Evolutionary conservation across 306 rosid species (phyloP), one percentile per base, ranked within the genome.

Genomic region (Lathyrus tuberosus): DNA sequence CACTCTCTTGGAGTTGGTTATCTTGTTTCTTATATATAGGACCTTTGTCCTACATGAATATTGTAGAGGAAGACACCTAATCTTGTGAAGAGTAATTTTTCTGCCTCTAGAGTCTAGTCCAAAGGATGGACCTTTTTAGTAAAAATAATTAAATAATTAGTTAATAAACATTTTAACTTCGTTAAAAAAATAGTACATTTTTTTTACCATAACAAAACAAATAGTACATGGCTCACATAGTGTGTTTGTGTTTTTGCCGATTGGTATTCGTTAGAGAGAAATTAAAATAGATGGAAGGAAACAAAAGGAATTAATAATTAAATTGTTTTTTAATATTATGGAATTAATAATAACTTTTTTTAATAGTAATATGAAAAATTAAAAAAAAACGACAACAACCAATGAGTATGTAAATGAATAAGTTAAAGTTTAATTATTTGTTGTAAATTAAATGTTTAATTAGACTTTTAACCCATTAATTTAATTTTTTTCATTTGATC

Each of bases 11-110:
- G 18, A n/a, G 6, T 57, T 26, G 62, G 62, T 28, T 57, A 5
- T 6, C 5, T 57, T 57, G 62, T 28, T 57, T 57, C 20, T 28
- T 57, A 57, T 28, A 57, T 14, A 57, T 57, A 57, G 63, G 63
- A 57, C 41, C 63, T 57, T 30, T 28, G 40, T 26, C 40, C 40
- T 57, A 28, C 18, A 7, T 28, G 40, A 14, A n/a, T 57, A 28
- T 57, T 57, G 63, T 12, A 57, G 40, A 14, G 41, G 63, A 57
- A 57, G 63, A 57, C 63, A 57, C 41, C 18, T 30, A 5, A 28
- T 9, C 40, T 57, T 57, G 40, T 30, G 8, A 28, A 28, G 12
- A 7, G 41, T 30, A 3, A 14, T 30, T 28, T 20, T 30, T 57
- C 10, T 28, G 38, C 37, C 62, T 56, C 40, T 2, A n/a, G n/a